Conservation (phyloP, 805 yeast genomes). For the Cyberlindnera meyerae region DNA sequence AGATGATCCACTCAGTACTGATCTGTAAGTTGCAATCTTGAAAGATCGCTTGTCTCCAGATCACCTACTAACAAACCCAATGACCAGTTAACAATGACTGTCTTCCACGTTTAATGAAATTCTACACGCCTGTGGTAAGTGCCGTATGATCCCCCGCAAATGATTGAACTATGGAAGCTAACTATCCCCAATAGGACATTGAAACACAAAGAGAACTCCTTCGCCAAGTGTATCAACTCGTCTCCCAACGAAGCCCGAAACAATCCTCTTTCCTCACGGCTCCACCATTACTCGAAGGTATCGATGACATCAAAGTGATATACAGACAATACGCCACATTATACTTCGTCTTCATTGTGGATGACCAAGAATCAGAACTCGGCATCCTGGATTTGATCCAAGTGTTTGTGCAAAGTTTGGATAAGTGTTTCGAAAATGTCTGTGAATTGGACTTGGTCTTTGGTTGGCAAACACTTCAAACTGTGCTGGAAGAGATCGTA, state of each 20-base stretch:
- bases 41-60: too few relatives aligned
- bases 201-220: slow-evolving; percentile 75
- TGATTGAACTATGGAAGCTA: too few relatives aligned
- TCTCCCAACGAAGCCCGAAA: slow-evolving; percentile 61
- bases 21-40: slow-evolving; percentile 51
- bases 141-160: background rate
- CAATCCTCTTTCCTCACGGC: slow-evolving; percentile 90
- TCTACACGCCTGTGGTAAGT: slow-evolving; percentile 74
- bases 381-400: slow-evolving; percentile 93
- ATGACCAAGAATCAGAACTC: slow-evolving; percentile 90
- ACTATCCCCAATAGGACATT: slow-evolving; percentile 41
- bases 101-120: slow-evolving; percentile 81
- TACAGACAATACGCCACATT: slow-evolving; percentile 93
- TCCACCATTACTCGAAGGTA: slow-evolving; percentile 64
- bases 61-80: slow-evolving; percentile 3
- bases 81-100: slow-evolving; percentile 90
- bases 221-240: slow-evolving; percentile 75
- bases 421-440: slow-evolving; percentile 88
- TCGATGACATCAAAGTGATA: slow-evolving; percentile 79
- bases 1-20: slow-evolving; percentile 82
- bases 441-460: slow-evolving; percentile 96
- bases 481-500: slow-evolving; percentile 85
- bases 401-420: slow-evolving; percentile 93
- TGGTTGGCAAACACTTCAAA: slow-evolving; percentile 95
- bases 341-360: slow-evolving; percentile 94